phyloP scores from a whole-genome alignment of 1,139 yeast genomes.

The Blastobotrys proliferans region DNA sequence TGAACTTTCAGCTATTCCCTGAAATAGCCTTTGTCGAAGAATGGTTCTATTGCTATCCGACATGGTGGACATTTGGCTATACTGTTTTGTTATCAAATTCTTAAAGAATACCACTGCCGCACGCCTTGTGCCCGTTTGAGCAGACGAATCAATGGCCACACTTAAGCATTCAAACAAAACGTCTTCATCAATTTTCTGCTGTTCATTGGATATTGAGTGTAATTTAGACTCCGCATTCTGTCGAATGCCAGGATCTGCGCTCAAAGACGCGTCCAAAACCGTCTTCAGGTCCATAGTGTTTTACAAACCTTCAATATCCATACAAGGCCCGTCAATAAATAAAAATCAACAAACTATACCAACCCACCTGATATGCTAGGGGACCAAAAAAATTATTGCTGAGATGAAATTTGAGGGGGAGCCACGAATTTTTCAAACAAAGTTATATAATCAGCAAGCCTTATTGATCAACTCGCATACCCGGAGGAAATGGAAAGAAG shows the following conservation, averaged over 20 bases:
- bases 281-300: constrained; percentile 13
- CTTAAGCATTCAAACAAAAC: constrained; percentile 15
- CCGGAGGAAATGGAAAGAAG: too few species aligned
- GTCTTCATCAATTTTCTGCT: constrained; percentile 1
- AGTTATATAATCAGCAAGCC: too few species aligned
- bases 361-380: too few species aligned
- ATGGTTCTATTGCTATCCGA: neutral
- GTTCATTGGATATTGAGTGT: constrained; percentile 1
- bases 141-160: constrained; percentile 8
- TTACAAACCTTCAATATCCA: too few species aligned
- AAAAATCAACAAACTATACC: too few species aligned
- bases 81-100: constrained; percentile 12
- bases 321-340: too few species aligned
- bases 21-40: constrained; percentile 13
- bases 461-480: too few species aligned
- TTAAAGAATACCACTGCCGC: constrained; percentile 19
- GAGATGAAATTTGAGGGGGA: too few species aligned
- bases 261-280: constrained; percentile 16
- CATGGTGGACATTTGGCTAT: constrained; percentile 5
- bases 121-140: constrained; percentile 8
- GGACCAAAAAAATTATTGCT: too few species aligned
- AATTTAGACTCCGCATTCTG: constrained; percentile 16
- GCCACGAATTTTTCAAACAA: too few species aligned
- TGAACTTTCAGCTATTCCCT: constrained; percentile 9
- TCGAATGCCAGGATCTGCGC: constrained; percentile 15